Percentiles rank a stretch among this genome's conserved stretches.
phyloP scores from a whole-genome alignment of 2,329 filamentous ascomycete species.

The Sporothrix pseudoabietina region DNA sequence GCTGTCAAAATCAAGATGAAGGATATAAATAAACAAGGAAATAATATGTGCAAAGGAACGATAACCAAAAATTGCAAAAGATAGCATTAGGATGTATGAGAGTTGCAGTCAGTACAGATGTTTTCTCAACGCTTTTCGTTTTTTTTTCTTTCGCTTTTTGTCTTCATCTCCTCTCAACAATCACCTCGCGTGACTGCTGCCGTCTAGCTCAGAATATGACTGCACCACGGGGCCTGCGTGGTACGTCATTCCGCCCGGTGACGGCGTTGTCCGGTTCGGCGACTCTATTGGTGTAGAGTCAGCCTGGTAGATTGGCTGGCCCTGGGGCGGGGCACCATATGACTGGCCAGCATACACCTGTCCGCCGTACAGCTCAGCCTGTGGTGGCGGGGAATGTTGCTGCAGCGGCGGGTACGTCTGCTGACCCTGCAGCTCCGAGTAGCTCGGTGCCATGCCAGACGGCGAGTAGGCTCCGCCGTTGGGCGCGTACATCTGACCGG shows the following conservation, averaged over 20 bases:
- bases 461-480: slow-evolving; percentile 32
- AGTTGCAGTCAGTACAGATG: background rate
- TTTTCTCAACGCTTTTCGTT: background rate
- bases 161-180: background rate
- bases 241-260: slow-evolving; percentile 38
- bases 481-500: slow-evolving; percentile 32
- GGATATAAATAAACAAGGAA: slow-evolving; percentile 7
- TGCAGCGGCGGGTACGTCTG: slow-evolving; percentile 29
- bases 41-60: background rate
- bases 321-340: slow-evolving; percentile 26
- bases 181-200: slow-evolving; percentile 2
- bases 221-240: slow-evolving; percentile 44
- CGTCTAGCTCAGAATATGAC: slow-evolving; percentile 41
- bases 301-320: slow-evolving; percentile 32
- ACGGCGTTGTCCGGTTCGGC: slow-evolving; percentile 15
- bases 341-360: slow-evolving; percentile 31
- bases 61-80: background rate
- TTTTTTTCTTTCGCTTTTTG: background rate
- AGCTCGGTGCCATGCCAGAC: slow-evolving; percentile 13
- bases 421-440: slow-evolving; percentile 38
- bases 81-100: background rate
- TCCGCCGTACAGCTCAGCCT: slow-evolving; percentile 37
- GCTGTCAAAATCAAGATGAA: background rate
- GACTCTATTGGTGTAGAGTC: slow-evolving; percentile 31
- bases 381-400: slow-evolving; percentile 19